These are phyloP conservation scores for Isabelozyma heimii DNA, from an alignment of 805 yeast genomes.

Conservation along the genomic window DNA sequence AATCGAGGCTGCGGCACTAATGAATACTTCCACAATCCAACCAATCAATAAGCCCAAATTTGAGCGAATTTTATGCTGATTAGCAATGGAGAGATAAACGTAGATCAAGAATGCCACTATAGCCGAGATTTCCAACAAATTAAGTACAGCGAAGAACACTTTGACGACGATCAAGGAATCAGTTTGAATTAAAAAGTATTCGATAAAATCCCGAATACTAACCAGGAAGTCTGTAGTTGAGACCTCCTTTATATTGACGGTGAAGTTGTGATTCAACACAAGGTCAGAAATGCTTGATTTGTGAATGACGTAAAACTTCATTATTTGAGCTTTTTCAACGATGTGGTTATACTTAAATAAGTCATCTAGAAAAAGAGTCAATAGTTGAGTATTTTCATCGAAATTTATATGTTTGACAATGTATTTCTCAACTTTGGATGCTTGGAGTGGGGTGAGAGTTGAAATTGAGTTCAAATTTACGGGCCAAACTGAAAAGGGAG, in stretches of 20 bases:
- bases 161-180: neutral
- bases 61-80: slow-evolving; percentile 32
- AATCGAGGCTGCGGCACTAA: slow-evolving; percentile 26
- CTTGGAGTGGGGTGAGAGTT: slow-evolving; percentile 1
- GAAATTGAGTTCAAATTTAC: neutral
- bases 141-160: slow-evolving; percentile 4
- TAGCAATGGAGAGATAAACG: slow-evolving; percentile 28
- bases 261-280: neutral
- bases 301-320: slow-evolving; percentile 23
- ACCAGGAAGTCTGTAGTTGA: neutral
- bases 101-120: slow-evolving; percentile 13
- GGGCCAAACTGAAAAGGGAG: slow-evolving; percentile 9
- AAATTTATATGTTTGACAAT: slow-evolving; percentile 23
- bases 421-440: slow-evolving; percentile 7
- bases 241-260: neutral
- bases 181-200: slow-evolving; percentile 2
- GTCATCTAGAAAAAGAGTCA: slow-evolving; percentile 23
- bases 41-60: slow-evolving; percentile 33
- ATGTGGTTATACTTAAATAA: slow-evolving; percentile 25
- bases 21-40: slow-evolving; percentile 27
- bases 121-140: slow-evolving; percentile 1
- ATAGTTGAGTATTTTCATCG: slow-evolving; percentile 16
- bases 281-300: neutral
- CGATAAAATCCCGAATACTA: neutral
- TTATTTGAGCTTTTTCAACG: slow-evolving; percentile 19